Base-by-base conservation (phyloP, 495 filamentous ascomycete genomes). In the Evansstolkia leycettana region DNA sequence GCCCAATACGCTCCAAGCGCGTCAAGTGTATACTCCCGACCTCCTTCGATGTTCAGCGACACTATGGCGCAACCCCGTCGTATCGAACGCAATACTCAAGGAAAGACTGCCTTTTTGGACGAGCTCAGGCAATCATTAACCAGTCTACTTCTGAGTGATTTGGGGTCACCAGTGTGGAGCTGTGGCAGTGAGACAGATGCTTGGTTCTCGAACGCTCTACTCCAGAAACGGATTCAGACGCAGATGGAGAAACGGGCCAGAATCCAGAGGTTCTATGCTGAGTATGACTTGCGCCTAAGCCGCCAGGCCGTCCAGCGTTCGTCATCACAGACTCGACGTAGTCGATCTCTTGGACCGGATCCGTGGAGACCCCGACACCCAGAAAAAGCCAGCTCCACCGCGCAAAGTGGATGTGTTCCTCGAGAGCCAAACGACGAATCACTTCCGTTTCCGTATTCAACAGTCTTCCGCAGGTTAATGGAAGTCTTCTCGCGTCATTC, bases 401-500 rank as follows among this genome's bases (percentile, higher is more conserved):
- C n/a, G 3, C 3, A 7, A 10, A 25, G 20, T 24, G 13, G 10
- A 15, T 26, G 8, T 13, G 28, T 8, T 12, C 24, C 2, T 3
- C 20, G 2, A 11, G 38, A 42, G 3, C 25, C 26, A 10, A 46
- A 54, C 17, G 45, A 38, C 6, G 30, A 45, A 13, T 12, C n/a
- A 7, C 36, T 42, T 0, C 41, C 69, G 13, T 89, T 89, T 48
- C 76, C 80, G 1, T 88, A 86, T 41, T 62, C 65, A 27, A 67
- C 73, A 30, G 80, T 85, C 4, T 95, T 89, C 57, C 74, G 76
- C 45, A 78, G 76, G 16, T 70, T 95, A 0, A 63, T 94, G 14
- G 74, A 78, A 34, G 86, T 84, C 50, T 94, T 95, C 46, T 90
- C 86, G 12, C 82, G 84, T 3, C 85, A 90, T 49, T 83, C 84